Base-by-base conservation (phyloP, 2,329 filamentous ascomycete genomes). In the Drechslerella dactyloides region DNA sequence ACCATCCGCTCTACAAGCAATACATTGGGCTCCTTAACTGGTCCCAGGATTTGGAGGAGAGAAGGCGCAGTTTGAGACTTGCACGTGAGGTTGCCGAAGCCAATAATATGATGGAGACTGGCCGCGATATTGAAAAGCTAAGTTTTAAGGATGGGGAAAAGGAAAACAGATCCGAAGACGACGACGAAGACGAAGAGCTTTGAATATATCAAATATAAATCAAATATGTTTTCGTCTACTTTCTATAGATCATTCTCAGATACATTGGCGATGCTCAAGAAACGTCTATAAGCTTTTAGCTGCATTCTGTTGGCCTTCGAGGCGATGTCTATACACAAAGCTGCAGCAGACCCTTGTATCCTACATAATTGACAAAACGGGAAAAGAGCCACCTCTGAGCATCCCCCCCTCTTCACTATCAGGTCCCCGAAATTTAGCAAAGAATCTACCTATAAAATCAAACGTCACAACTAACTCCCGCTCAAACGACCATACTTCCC, bases 291-390 rank as follows among this genome's bases (percentile, higher is more conserved):
- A 53, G 17, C 50, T 53, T 30, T 53, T 35, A n/a, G 40, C 7
- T 58, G 30, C 58, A 61, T 61, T 60, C 57, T 61, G 58, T n/a
- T 53, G 42, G 24, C 57, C 50, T 53, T 53, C 40, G 48, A 53
- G 46, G 44, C 44, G 17, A 48, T 21, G 15, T 48, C 44, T 53
- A 42, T 44, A 44, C 21, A 19, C 2, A 19, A 5, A 5, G 17
- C 35, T 42, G 30, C 42, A 61, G 19, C 50, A 6, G 48, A 53
- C 7, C 30, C 15, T 13, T 17, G 37, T 23, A 37, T 27, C 42
- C 52, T 6, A 6, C 53, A 17, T 7, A 44, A 53, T n/a, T n/a
- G n/a, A 42, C 11, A 13, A 51, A 40, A 44, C 40, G 27, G 30
- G 27, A 53, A 24, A 61, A 4, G 21, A 10, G 13, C 40, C 40